Conservation (phyloP, 768 basidiomycete genomes). For the Termitomyces bulborhizus region DNA sequence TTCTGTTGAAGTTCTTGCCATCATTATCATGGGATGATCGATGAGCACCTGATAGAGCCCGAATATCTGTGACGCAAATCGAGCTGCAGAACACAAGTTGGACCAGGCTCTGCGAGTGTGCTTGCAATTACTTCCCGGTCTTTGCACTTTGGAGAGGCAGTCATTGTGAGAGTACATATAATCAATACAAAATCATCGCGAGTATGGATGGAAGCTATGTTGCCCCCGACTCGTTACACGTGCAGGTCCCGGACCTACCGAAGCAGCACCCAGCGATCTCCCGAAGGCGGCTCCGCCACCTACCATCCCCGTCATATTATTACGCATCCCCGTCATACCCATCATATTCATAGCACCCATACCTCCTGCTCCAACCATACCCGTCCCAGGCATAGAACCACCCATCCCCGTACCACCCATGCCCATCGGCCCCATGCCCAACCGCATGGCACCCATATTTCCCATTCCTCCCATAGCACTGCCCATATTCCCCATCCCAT, state of each 20-base stretch:
- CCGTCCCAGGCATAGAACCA: slow-evolving; percentile 10
- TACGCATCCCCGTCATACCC: slow-evolving; percentile 12
- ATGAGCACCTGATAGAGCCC: too few species aligned
- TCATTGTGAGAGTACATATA: background rate
- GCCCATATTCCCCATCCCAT: slow-evolving; percentile 22
- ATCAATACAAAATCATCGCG: slow-evolving; percentile 24
- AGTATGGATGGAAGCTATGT: slow-evolving; percentile 62
- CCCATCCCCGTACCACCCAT: slow-evolving; percentile 16
- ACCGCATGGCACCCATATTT: slow-evolving; percentile 7
- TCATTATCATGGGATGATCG: too few species aligned
- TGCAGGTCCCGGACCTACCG: slow-evolving; percentile 26
- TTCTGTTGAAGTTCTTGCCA: too few species aligned
- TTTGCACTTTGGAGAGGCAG: too few species aligned
- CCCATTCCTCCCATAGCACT: slow-evolving; percentile 18
- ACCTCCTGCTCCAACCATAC: slow-evolving; percentile 7
- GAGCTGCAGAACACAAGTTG: too few species aligned
- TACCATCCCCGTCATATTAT: slow-evolving; percentile 16
- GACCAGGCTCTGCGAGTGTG: too few species aligned
- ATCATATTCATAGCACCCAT: slow-evolving; percentile 18
- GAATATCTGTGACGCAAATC: too few species aligned
- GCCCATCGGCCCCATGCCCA: slow-evolving; percentile 17
- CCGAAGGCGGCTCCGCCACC: slow-evolving; percentile 18
- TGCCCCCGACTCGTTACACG: slow-evolving; percentile 47
- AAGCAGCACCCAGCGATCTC: slow-evolving; percentile 27
- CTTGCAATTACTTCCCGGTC: background rate